phyloP scores from a whole-genome alignment of 2,329 filamentous ascomycete species.

The Lachnellula willkommii region DNA sequence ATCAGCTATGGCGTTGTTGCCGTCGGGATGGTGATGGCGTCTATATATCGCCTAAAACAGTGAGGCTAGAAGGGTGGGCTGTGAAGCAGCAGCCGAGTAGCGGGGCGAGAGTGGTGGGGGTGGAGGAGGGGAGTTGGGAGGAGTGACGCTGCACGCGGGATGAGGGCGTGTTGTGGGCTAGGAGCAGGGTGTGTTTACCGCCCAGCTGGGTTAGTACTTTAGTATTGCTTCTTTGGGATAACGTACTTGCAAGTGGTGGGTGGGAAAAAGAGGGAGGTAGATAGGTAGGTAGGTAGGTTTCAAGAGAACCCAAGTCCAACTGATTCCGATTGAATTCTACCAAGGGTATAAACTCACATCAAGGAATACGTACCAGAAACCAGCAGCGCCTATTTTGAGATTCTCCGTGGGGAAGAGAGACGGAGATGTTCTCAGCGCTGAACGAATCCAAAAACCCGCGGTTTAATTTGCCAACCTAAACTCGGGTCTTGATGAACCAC shows the following conservation, averaged over 20 bases:
- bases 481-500: constrained; percentile 25
- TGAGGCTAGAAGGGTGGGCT: constrained; percentile 47
- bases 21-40: constrained; percentile 41
- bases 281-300: too few species aligned
- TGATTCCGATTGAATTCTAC: too few species aligned
- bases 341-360: too few species aligned
- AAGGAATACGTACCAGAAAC: constrained; percentile 39
- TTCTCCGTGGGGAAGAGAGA: constrained; percentile 23
- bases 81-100: constrained; percentile 49
- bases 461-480: constrained; percentile 26
- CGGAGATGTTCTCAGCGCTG: constrained; percentile 31
- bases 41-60: constrained; percentile 40
- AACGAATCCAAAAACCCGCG: constrained; percentile 37
- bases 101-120: not conserved
- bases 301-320: too few species aligned
- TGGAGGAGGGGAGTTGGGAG: constrained; percentile 9
- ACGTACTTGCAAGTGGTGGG: too few species aligned
- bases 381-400: constrained; percentile 46
- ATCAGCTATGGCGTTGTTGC: constrained; percentile 39
- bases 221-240: too few species aligned
- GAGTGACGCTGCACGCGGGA: constrained; percentile 13
- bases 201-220: constrained; percentile 41
- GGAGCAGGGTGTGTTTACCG: constrained; percentile 47
- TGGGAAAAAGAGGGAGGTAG: too few species aligned
- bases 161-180: constrained; percentile 37